Evolutionary conservation across 495 filamentous ascomycete species (phyloP).

Genomic region (Trichocladium uniseriatum): DNA sequence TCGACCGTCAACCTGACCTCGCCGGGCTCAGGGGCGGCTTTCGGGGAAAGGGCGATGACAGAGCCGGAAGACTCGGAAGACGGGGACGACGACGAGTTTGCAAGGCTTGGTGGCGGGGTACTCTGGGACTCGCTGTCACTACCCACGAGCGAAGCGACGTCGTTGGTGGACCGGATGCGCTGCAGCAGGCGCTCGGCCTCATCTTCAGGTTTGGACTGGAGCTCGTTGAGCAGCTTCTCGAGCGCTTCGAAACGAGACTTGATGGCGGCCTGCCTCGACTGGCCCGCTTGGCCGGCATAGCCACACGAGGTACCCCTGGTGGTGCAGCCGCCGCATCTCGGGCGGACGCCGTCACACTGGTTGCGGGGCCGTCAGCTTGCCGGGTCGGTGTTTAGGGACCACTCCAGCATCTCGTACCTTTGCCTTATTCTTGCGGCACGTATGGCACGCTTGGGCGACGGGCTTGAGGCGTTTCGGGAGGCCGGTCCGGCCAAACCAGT

Average conservation of each 20-base stretch:
- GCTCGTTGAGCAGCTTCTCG: slow-evolving; percentile 19
- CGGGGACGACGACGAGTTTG: neutral
- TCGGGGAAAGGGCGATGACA: no score
- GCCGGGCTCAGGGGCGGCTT: neutral
- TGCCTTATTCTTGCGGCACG: slow-evolving; percentile 18
- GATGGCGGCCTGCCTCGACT: slow-evolving; percentile 21
- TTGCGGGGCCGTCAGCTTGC: neutral
- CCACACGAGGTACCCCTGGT: slow-evolving; percentile 12
- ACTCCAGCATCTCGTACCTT: slow-evolving; percentile 5
- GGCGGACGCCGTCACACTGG: slow-evolving; percentile 24
- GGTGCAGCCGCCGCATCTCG: slow-evolving; percentile 18
- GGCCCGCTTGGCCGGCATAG: slow-evolving; percentile 25
- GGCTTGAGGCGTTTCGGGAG: slow-evolving; percentile 17
- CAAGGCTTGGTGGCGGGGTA: neutral
- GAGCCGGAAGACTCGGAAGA: no score
- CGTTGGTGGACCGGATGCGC: slow-evolving; percentile 11
- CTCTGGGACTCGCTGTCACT: neutral
- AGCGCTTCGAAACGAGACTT: slow-evolving; percentile 16
- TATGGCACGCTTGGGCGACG: slow-evolving; percentile 22
- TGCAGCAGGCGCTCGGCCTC: slow-evolving; percentile 18
- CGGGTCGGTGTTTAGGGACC: neutral
- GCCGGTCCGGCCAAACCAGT: slow-evolving; percentile 4
- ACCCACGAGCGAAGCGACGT: neutral
- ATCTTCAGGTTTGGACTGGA: slow-evolving; percentile 13
- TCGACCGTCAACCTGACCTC: no score